Evolutionary conservation across 345 rosid species (phyloP), one percentile per base, ranked within the genome.

Genomic region (Lagerstroemia speciosa): DNA sequence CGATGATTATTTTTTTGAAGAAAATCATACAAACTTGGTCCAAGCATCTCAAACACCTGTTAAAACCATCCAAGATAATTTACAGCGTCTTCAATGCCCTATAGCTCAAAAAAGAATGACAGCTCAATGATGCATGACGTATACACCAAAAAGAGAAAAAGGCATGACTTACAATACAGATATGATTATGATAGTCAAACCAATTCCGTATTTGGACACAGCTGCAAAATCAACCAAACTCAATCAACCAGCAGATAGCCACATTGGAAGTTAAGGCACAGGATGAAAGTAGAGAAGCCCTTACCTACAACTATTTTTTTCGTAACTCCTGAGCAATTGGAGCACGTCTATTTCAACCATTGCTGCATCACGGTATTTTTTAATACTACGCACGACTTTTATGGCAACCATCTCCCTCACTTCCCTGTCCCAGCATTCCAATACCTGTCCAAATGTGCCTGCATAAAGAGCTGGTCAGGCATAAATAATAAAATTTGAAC

Each of bases 31-130:
- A 87, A 76, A 82, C 90, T 87, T 77, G 90, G 93, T 68, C 93
- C 93, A 76, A 87, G 93, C 90, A 84, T 85, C 87, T 85, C 93
- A 84, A 87, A 84, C 40, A 87, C 93, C 93, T 87, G 84, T 75
- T 57, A 76, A 75, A 62, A 48, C 55, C 58, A 67, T 40, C 61
- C 43, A 67, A 67, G 17, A 65, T 29, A 72, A 67, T 52, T 52
- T 19, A 67, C 41, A 19, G 19, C n/a, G n/a, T 31, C 22, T 36
- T 53, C 62, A 48, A 67, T 19, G 22, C 41, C 41, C 70, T 50
- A 45, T 38, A 50, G 15, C 40, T 29, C 22, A 32, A 6, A 8
- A 31, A 52, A 67, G 32, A 62, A 69, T 61, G 14, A 34, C 30
- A 62, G 17, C 27, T 29, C 40, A 38, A 40, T 3, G 19, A 27